These are phyloP conservation scores for Lepidium aucheri DNA, from an alignment of 345 rosid species.

Conservation along the genomic window DNA sequence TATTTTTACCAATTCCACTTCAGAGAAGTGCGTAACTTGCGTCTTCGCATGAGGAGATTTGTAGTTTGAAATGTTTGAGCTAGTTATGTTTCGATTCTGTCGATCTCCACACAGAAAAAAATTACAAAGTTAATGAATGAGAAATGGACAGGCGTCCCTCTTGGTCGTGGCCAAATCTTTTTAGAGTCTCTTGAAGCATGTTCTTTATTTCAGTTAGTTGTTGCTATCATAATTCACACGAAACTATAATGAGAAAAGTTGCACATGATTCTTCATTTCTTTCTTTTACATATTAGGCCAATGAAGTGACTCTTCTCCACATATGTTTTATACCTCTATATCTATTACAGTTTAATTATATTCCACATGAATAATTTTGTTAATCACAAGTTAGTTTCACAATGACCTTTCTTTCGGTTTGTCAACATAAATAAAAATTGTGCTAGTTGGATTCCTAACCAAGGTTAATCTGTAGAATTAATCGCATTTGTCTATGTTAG, in stretches of 20 bases:
- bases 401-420: neutral
- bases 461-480: too few species aligned
- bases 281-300: constrained; percentile 10
- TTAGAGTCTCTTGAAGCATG: constrained; percentile 1
- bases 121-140: neutral
- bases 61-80: too few species aligned
- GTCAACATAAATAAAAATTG: too few species aligned
- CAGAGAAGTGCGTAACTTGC: too few species aligned
- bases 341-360: neutral
- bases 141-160: constrained; percentile 23
- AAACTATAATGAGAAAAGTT: constrained; percentile 11
- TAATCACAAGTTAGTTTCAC: neutral
- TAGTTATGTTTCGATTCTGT: too few species aligned
- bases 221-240: constrained; percentile 20
- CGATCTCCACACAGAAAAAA: too few species aligned
- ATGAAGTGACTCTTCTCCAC: constrained; percentile 19
- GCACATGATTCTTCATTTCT: neutral
- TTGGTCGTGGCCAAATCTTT: constrained; percentile 20
- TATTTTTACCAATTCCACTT: too few species aligned
- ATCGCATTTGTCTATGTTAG: too few species aligned
- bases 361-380: neutral
- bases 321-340: neutral
- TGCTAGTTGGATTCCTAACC: too few species aligned
- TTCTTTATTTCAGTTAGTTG: constrained; percentile 20
- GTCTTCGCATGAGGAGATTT: too few species aligned